These are phyloP conservation scores for Neltuma alba DNA, from an alignment of 306 rosid species.

Conservation along the genomic window DNA sequence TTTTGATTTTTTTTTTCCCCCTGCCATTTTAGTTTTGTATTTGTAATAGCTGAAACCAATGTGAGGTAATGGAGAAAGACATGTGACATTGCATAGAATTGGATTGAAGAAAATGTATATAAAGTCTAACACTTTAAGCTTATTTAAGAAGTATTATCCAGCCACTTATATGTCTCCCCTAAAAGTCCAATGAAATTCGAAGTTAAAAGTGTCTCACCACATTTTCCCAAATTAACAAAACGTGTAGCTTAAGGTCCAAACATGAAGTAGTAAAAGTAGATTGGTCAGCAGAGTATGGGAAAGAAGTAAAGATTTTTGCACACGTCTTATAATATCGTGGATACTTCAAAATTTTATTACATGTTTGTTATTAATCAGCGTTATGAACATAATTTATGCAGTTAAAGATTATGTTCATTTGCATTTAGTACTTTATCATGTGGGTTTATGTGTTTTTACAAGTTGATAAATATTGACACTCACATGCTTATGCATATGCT, in stretches of 20 bases:
- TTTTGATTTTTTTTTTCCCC: background rate
- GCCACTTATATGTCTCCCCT: background rate
- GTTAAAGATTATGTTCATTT: background rate
- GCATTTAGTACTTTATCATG: background rate
- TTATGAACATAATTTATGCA: background rate
- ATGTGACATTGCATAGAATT: background rate
- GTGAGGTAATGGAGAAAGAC: background rate
- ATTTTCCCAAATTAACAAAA: background rate
- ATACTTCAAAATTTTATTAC: background rate
- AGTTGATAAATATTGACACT: background rate
- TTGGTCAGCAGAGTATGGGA: background rate
- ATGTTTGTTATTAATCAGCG: background rate
- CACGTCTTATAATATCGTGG: background rate
- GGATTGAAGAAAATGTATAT: background rate
- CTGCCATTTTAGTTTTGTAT: background rate
- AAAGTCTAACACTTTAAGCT: background rate
- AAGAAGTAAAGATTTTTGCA: background rate
- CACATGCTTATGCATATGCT: constrained; percentile 3
- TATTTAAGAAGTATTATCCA: background rate
- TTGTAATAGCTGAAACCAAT: background rate
- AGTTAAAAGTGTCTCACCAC: background rate
- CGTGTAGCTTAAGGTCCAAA: background rate
- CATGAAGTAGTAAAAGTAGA: background rate
- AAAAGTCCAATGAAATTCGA: background rate
- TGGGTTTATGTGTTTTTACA: background rate